Evolutionary conservation across 768 basidiomycete species (phyloP), one percentile per base, ranked within the genome.

Genomic region (Tricholomella constricta): DNA sequence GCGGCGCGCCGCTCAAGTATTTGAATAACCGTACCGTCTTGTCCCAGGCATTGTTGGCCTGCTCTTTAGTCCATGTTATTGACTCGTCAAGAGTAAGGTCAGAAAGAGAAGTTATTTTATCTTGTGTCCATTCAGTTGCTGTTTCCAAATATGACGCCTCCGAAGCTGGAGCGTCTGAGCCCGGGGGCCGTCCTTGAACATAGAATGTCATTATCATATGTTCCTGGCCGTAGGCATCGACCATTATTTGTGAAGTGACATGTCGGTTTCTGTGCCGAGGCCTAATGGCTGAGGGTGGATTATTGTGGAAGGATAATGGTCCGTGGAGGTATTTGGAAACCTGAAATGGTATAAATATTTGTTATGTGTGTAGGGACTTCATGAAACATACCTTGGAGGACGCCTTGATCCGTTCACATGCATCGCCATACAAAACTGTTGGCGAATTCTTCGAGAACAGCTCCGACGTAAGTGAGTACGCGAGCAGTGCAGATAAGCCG

Each of bases 391-490:
- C 81, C 66, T 70, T 69, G 29, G 71, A 55, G 11, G 80, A 81
- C 35, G 72, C 66, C 56, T 77, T 74, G 51, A 82, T 78, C 36
- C 77, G 73, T 47, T 81, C 79, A 64, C 81, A 83, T 32, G 80
- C 79, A 42, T 80, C 75, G 36, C 80, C 81, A 62, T 91, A 91
- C 27, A 94, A 70, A 23, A 90, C 88, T 4, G 91, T 91, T 5
- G 91, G 88, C 23, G 90, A 92, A 65, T 94, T 94, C 65, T 81
- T 84, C n/a, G 91, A 91, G 67, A 92, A 91, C 6, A 93, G 74
- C 63, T 94, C 91, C 6, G 91, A 86, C 14, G 87, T 86, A 27
- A 93, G 77, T 19, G 88, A 88, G 64, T 92, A 94, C 22, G 84
- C 71, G 31, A 94, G 78, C 34, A 94, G 78, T 6, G 81, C 80